phyloP scores from a whole-genome alignment of 768 basidiomycete species.

The Boletus rubropictus region DNA sequence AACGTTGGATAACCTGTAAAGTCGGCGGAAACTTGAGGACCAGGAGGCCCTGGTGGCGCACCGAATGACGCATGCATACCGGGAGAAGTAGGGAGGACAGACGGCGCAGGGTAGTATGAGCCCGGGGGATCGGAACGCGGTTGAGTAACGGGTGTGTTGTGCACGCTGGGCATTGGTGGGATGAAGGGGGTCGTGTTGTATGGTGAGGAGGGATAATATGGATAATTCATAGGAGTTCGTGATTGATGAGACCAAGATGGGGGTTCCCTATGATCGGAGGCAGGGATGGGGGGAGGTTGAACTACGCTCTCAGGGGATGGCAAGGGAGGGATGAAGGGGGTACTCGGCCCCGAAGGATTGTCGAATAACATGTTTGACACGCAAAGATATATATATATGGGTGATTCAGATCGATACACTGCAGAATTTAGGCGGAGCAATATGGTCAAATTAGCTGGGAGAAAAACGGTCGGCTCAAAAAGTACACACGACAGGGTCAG shows the following conservation, averaged over 20 bases:
- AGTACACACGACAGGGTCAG: slow-evolving; percentile 13
- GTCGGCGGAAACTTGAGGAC: slow-evolving; percentile 23
- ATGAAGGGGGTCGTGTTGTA: slow-evolving; percentile 37
- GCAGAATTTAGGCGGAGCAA: slow-evolving; percentile 15
- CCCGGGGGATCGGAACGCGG: slow-evolving; percentile 24
- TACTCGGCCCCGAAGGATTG: slow-evolving; percentile 29
- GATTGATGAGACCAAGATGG: slow-evolving; percentile 34
- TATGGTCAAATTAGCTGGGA: slow-evolving; percentile 4
- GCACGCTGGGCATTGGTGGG: slow-evolving; percentile 28
- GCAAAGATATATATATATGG: slow-evolving; percentile 26
- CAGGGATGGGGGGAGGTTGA: slow-evolving; percentile 34
- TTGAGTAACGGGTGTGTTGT: slow-evolving; percentile 22
- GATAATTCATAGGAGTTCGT: slow-evolving; percentile 33
- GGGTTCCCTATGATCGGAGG: slow-evolving; percentile 22
- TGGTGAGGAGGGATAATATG: slow-evolving; percentile 36
- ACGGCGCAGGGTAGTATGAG: slow-evolving; percentile 30
- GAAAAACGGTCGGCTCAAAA: background rate
- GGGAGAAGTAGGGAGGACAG: slow-evolving; percentile 24
- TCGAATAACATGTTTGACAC: slow-evolving; percentile 26
- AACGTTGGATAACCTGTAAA: slow-evolving; percentile 30
- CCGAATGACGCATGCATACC: slow-evolving; percentile 9
- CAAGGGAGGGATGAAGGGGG: slow-evolving; percentile 37
- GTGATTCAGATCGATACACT: slow-evolving; percentile 20
- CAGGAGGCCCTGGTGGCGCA: slow-evolving; percentile 2
- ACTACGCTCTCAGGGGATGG: slow-evolving; percentile 31